Evolutionary conservation across 1,284 basidiomycete genomes (phyloP), one percentile per base, ranked within the genome.

Genomic region (Boletus hoseneyae): DNA sequence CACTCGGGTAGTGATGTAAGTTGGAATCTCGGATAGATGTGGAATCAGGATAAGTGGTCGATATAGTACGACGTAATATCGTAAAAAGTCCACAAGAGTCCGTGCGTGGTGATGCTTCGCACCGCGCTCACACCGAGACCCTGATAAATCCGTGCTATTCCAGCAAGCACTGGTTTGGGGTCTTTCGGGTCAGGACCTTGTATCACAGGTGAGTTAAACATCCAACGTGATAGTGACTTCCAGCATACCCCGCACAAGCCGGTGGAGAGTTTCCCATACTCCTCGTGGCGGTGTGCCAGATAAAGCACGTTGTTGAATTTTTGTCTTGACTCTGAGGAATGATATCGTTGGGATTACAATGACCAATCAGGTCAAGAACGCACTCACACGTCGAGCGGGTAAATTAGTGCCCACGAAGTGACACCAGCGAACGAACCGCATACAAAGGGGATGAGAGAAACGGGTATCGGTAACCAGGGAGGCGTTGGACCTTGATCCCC

Each of bases 251-350:
- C 87, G 77, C 50, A 93, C 76, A 40, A 96, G 77, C 27, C 90
- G 82, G 55, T 73, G 73, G 47, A 94, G 76, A 6, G 93, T 93
- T 68, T 88, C 84, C 63, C 73, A 76, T 15, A 85, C 75, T 36
- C 83, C 78, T 52, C 85, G 80, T 55, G 83, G 79, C 40, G 74
- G 76, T 55, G 86, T 80, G 39, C 87, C 87, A 4, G 91, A 87
- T 32, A 97, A 74, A 12, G 90, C 85, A 47, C 93, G 84, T 62
- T 94, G 87, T 65, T 97, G 93, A 32, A 95, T 79, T 65, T 94
- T 93, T 0, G 93, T 96, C 73, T 97, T 97, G 50, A 96, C 90
- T 46, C 93, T 90, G 59, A 59, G 67, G 13, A 38, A 33, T 37
- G 34, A 40, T 25, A 35, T 42, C 38, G 43, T 16, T 21, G 9